A percentile compares a stretch with the other conserved stretches of the same genome.
Conservation (phyloP, 2,329 filamentous ascomycete species). For the Hypoxylon sp. region DNA sequence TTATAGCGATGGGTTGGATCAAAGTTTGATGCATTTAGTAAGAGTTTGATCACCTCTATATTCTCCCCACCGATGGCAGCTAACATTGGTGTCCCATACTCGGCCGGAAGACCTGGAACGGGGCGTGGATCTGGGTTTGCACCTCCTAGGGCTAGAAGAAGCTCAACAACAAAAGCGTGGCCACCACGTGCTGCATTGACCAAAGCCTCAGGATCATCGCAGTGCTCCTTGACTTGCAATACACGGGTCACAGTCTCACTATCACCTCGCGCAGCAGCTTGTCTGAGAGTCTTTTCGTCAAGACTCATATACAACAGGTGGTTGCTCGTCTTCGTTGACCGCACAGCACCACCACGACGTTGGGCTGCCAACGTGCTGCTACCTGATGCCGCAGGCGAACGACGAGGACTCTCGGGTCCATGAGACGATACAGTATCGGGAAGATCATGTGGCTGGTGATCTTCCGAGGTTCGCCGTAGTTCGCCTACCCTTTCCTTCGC, state of each 20-base stretch:
- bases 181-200: conserved; percentile 93
- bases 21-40: conserved; percentile 83
- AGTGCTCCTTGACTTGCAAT: conserved; percentile 72
- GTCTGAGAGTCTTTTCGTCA: conserved; percentile 72
- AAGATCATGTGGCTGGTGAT: conserved; percentile 66
- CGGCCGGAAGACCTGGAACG: conserved; percentile 70
- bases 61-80: conserved; percentile 93
- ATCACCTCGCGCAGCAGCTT: conserved; percentile 73
- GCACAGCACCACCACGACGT: conserved; percentile 68
- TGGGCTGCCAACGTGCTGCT: conserved; percentile 56
- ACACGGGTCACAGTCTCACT: conserved; percentile 74
- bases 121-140: conserved; percentile 79
- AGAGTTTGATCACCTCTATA: conserved; percentile 84
- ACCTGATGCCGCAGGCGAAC: conserved; percentile 65
- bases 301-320: conserved; percentile 74
- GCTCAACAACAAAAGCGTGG: conserved; percentile 87
- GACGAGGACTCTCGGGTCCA: conserved; percentile 71
- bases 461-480: conserved; percentile 70
- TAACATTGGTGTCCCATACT: conserved; percentile 91
- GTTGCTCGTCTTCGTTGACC: conserved; percentile 76
- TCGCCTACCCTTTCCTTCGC: conserved; percentile 70
- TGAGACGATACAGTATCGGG: conserved; percentile 67
- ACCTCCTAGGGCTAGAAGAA: conserved; percentile 78
- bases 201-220: conserved; percentile 85
- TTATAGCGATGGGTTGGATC: conserved; percentile 84